These are phyloP conservation scores for Pseudogymnoascus sp. DNA, from an alignment of 2,329 filamentous ascomycete species.

Conservation along the genomic window DNA sequence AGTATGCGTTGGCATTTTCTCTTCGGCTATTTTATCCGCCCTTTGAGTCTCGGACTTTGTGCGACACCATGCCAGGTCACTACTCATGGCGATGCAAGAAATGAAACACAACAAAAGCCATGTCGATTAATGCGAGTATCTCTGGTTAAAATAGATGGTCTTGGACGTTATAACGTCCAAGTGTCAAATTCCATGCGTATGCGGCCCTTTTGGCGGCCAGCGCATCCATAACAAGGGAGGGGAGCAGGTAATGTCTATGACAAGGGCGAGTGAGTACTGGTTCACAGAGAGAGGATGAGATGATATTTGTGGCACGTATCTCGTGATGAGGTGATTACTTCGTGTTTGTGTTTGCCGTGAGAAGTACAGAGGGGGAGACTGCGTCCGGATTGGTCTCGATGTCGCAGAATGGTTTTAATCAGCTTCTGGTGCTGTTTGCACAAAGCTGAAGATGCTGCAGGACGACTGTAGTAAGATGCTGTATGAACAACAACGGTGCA, in stretches of 20 bases:
- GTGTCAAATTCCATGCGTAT: background rate
- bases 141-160: background rate
- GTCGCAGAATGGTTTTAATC: background rate
- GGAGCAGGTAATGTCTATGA: background rate
- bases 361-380: background rate
- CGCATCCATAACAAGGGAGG: background rate
- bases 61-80: slow-evolving; percentile 2
- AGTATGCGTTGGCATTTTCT: slow-evolving; percentile 7
- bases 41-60: background rate
- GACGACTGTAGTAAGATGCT: background rate
- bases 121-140: background rate
- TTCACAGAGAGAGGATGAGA: background rate
- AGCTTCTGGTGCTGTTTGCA: slow-evolving; percentile 4
- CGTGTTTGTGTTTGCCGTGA: background rate
- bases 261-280: background rate
- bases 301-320: slow-evolving; percentile 8
- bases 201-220: slow-evolving; percentile 1
- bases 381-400: background rate
- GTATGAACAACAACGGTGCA: slow-evolving; percentile 8
- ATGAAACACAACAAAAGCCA: background rate
- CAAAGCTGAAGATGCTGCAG: slow-evolving; percentile 6
- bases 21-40: slow-evolving; percentile 5
- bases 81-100: background rate
- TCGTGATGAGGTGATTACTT: background rate
- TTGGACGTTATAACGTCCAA: background rate